Percentiles rank a stretch among this genome's conserved stretches.
These are phyloP conservation scores for Setomelanomma holmii DNA, from an alignment of 2,329 filamentous ascomycete species.

Conservation along the genomic window DNA sequence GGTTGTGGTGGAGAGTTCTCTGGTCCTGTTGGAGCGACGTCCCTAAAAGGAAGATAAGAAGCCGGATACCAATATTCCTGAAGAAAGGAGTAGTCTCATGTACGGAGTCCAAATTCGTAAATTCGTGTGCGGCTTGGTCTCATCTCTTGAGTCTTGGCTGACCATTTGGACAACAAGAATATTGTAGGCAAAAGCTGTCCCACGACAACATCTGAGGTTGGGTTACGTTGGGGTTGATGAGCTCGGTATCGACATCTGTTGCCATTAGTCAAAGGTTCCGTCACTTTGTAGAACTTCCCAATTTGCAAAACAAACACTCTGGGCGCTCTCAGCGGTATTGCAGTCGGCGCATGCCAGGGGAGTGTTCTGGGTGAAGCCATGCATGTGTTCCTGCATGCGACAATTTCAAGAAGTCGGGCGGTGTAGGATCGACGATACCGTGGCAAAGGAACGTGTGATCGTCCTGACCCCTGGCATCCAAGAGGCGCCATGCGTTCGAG, in stretches of 20 bases:
- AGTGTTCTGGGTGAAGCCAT: too few species aligned
- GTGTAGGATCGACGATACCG: background rate
- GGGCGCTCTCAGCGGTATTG: too few species aligned
- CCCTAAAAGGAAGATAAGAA: too few species aligned
- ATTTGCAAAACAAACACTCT: too few species aligned
- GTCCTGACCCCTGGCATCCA: background rate
- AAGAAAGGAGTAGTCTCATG: too few species aligned
- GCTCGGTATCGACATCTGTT: slow-evolving; percentile 11
- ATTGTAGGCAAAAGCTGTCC: background rate
- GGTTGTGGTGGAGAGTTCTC: too few species aligned
- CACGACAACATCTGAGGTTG: background rate
- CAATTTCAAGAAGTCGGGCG: too few species aligned
- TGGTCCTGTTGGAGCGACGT: too few species aligned
- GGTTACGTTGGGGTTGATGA: slow-evolving; percentile 16
- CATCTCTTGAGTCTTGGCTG: background rate
- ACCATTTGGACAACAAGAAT: background rate
- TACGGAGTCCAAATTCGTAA: too few species aligned
- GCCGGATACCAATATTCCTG: too few species aligned
- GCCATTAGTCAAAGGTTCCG: slow-evolving; percentile 3
- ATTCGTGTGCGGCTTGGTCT: too few species aligned
- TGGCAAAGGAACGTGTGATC: slow-evolving; percentile 1
- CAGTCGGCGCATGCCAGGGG: background rate
- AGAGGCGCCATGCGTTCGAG: background rate
- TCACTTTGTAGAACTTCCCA: background rate
- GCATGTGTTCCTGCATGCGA: background rate